phyloP scores from a whole-genome alignment of 768 basidiomycete genomes.

The Gloeostereum incarnatum region DNA sequence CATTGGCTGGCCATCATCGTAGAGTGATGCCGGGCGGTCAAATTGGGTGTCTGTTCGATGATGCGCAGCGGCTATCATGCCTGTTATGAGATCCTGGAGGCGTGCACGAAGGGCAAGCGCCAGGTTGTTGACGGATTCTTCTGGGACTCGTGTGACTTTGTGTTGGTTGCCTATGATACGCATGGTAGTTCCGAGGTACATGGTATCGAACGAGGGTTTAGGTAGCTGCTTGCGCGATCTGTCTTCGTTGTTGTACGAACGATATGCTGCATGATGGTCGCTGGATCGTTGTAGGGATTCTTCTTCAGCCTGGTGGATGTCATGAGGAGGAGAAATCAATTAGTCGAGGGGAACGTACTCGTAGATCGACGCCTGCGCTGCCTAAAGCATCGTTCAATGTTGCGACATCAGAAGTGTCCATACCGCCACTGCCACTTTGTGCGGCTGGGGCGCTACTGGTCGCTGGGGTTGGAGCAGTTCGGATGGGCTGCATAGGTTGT shows the following conservation, averaged over 20 bases:
- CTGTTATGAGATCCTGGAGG: constrained; percentile 56
- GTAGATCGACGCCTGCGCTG: constrained; percentile 80
- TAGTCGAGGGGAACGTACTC: constrained; percentile 35
- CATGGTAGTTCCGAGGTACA: constrained; percentile 57
- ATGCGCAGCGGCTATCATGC: constrained; percentile 57
- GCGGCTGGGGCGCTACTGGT: no score
- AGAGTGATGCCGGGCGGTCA: constrained; percentile 55
- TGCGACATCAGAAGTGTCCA: constrained; percentile 66
- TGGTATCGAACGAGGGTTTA: constrained; percentile 61
- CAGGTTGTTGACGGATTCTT: constrained; percentile 69
- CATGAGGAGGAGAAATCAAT: no score
- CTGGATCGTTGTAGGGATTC: constrained; percentile 65
- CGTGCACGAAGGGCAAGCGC: constrained; percentile 73
- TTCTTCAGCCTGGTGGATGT: constrained; percentile 94
- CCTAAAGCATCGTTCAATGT: constrained; percentile 80
- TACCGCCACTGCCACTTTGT: no score
- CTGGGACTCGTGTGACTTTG: constrained; percentile 55
- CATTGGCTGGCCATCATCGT: constrained; percentile 64
- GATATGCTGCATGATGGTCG: constrained; percentile 53
- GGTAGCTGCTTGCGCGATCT: constrained; percentile 69
- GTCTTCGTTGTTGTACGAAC: constrained; percentile 68
- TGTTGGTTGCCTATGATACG: constrained; percentile 58
- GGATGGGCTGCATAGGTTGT: no score
- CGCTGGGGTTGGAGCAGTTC: no score
- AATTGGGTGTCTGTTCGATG: constrained; percentile 72